Evolutionary conservation across 495 filamentous ascomycete species (phyloP), one percentile per base, ranked within the genome.

Genomic region (Xylaria cubensis): DNA sequence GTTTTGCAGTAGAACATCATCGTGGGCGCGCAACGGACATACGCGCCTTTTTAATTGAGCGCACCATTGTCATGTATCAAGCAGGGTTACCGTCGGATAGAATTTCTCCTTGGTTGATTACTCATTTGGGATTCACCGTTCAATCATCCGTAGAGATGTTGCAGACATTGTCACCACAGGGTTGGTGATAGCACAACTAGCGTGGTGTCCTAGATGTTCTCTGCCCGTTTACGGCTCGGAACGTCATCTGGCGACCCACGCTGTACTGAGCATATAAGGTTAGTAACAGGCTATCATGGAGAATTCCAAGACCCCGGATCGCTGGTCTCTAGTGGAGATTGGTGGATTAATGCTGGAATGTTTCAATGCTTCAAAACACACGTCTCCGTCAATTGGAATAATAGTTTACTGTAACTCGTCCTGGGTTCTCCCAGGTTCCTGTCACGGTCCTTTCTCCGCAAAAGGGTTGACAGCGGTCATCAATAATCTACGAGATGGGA

Each of bases 181-280:
- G 21, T 41, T 42, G 48, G 24, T 46, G 41, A 51, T 13, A 34
- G 53, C 32, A 58, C 26, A 61, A n/a, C 29, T 34, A 5, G 34
- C 12, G 55, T 8, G 17, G 17, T 39, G 4, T 39, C 51, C 64
- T 3, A 48, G 8, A 51, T 41, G 50, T 17, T 21, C 26, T n/a
- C 17, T 61, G 19, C 42, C 68, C 17, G 6, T 71, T 71, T 71
- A 46, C 59, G 39, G 62, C 61, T 32, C 69, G 69, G 69, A 71
- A 51, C 34, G 9, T 64, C 32, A 21, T 61, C 42, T 29, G 32
- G 17, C 68, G 68, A 15, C 61, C 61, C 61, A 44, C 61, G 58
- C 17, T 61, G 8, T 13, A 39, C 58, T 10, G 19, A 34, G 55
- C 55, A 59, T 59, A 32, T 32, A 12, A 12, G 51, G 21, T 29